phyloP scores from a whole-genome alignment of 148 eudicot genomes.

The Oxyria digyna region DNA sequence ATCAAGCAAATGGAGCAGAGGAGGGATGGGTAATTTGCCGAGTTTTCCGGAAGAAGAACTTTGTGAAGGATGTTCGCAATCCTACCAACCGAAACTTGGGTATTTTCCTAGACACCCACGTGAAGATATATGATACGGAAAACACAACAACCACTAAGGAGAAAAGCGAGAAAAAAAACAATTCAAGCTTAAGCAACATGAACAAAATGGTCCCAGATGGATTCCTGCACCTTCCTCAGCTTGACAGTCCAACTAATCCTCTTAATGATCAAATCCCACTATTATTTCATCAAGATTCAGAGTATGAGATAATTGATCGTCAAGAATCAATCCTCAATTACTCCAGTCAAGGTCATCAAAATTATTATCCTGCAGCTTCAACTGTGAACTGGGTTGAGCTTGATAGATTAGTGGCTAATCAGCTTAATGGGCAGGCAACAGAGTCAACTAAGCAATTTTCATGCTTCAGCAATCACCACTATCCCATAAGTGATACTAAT shows the following conservation, averaged over 20 bases:
- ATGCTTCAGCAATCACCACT: constrained; percentile 11
- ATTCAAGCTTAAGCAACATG: background rate
- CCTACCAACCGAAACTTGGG: background rate
- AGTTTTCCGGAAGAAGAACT: constrained; percentile 29
- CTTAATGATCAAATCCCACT: no score
- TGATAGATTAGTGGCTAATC: constrained; percentile 43
- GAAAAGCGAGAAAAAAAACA: background rate
- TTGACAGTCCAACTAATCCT: constrained; percentile 13
- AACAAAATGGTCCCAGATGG: no score
- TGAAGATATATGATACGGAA: no score
- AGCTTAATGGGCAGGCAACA: constrained; percentile 42
- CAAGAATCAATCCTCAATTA: no score
- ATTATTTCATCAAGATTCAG: no score
- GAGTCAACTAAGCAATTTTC: constrained; percentile 12
- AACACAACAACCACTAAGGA: no score
- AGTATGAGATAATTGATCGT: no score
- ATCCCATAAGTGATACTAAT: constrained; percentile 10
- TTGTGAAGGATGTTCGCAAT: background rate
- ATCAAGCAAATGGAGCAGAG: constrained; percentile 7
- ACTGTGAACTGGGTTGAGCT: constrained; percentile 28
- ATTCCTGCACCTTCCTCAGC: constrained; percentile 29
- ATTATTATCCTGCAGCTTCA: no score
- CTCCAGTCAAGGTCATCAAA: no score
- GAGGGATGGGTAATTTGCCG: constrained; percentile 53
- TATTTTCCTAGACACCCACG: background rate